Conservation (phyloP, 768 basidiomycete species). For the Leccinum olivaceopallidum region DNA sequence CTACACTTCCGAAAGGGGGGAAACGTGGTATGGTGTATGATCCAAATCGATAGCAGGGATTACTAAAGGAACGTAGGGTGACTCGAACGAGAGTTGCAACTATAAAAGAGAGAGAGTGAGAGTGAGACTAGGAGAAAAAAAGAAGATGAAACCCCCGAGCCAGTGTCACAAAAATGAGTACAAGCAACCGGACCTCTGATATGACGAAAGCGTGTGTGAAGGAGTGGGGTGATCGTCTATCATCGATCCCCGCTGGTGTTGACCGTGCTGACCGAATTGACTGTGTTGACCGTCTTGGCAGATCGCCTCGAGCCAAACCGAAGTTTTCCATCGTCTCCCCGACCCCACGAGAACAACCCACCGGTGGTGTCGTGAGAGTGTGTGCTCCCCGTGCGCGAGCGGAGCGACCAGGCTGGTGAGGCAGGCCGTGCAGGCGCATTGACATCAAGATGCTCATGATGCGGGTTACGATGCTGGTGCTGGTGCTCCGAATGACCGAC, state of each 20-base stretch:
- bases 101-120: background rate
- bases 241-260: constrained; percentile 27
- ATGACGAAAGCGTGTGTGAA: background rate
- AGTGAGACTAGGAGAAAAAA: background rate
- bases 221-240: constrained; percentile 6
- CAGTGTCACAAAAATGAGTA: constrained; percentile 9
- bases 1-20: constrained; percentile 23
- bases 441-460: constrained; percentile 58
- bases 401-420: constrained; percentile 86
- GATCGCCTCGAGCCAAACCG: constrained; percentile 75
- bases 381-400: constrained; percentile 74
- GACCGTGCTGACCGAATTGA: constrained; percentile 19
- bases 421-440: constrained; percentile 55
- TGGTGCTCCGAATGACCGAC: constrained; percentile 50
- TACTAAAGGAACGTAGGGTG: constrained; percentile 29
- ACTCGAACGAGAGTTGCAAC: background rate
- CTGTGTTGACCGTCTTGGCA: constrained; percentile 37
- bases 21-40: constrained; percentile 15
- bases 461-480: constrained; percentile 38
- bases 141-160: background rate
- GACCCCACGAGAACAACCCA: constrained; percentile 71
- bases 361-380: constrained; percentile 67
- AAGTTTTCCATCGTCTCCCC: constrained; percentile 61
- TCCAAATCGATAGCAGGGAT: constrained; percentile 28
- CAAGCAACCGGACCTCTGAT: constrained; percentile 1